Conservation (phyloP, 108 stramenopile species). For the Nitzschia palea region DNA sequence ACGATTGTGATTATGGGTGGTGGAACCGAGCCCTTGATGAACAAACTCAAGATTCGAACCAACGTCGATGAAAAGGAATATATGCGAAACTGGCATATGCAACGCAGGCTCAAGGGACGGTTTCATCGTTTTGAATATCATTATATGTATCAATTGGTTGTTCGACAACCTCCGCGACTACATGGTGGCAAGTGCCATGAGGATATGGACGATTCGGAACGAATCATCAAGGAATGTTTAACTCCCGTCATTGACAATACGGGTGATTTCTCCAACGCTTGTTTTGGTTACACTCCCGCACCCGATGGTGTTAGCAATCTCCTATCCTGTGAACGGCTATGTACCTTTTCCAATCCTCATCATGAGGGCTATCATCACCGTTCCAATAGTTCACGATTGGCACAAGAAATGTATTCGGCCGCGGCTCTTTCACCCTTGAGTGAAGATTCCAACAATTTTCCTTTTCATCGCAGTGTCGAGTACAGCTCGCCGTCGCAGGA, state of each 20-base stretch:
- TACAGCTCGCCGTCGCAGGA: no score
- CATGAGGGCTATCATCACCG: no score
- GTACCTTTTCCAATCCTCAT: no score
- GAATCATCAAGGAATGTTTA: not conserved
- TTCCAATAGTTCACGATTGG: no score
- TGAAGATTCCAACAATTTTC: no score
- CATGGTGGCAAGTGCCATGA: not conserved
- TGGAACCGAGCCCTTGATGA: conserved; percentile 40
- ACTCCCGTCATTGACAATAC: not conserved
- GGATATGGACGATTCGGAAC: no score
- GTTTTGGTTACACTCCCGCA: no score
- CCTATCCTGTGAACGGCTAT: no score
- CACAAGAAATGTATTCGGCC: no score
- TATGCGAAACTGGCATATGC: conserved; percentile 40
- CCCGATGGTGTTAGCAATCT: no score
- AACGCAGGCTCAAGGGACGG: conserved; percentile 28
- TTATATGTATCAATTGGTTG: conserved; percentile 3
- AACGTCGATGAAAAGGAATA: conserved; percentile 63
- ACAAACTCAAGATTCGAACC: conserved; percentile 38
- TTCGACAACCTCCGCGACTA: not conserved
- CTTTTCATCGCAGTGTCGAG: no score
- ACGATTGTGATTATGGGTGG: conserved; percentile 63
- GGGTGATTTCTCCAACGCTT: not conserved
- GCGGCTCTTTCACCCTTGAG: no score
- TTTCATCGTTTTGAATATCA: conserved; percentile 38